A percentile compares a stretch with the other conserved stretches of the same genome.
Conservation (phyloP, 805 yeast genomes). For the Ogataea nitratoaversa region DNA sequence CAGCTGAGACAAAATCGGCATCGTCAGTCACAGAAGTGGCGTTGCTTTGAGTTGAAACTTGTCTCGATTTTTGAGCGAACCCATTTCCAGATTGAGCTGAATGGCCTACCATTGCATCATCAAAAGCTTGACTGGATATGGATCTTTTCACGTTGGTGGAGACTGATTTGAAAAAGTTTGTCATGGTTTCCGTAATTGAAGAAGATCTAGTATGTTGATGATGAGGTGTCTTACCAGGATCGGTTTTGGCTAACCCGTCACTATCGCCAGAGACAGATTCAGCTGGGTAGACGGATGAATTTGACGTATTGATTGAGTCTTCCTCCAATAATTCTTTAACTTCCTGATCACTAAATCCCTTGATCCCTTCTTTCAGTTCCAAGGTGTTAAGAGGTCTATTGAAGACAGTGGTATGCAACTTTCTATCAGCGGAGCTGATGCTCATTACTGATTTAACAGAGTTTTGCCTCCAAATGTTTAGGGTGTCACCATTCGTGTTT, state of each 20-base stretch:
- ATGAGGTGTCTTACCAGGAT: background rate
- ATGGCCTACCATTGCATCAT: background rate
- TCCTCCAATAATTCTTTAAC: slow-evolving; percentile 8
- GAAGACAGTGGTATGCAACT: slow-evolving; percentile 20
- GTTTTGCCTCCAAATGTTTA: slow-evolving; percentile 28
- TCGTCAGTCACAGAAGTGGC: slow-evolving; percentile 26
- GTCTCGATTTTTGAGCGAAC: slow-evolving; percentile 9
- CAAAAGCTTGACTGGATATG: slow-evolving; percentile 7
- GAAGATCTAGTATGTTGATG: slow-evolving; percentile 6
- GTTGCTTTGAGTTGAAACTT: slow-evolving; percentile 22
- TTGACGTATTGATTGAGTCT: background rate
- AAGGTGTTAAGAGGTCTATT: slow-evolving; percentile 14
- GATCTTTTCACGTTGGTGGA: slow-evolving; percentile 13
- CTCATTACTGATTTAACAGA: slow-evolving; percentile 27
- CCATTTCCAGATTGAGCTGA: background rate
- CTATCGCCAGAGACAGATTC: background rate
- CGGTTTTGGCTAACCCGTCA: background rate
- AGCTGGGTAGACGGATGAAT: background rate
- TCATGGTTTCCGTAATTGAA: slow-evolving; percentile 19
- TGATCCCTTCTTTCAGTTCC: slow-evolving; percentile 19
- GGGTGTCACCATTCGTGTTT: slow-evolving; percentile 23
- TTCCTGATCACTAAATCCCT: slow-evolving; percentile 19
- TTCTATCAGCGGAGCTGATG: slow-evolving; percentile 25
- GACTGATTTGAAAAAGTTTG: slow-evolving; percentile 18
- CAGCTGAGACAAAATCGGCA: slow-evolving; percentile 31